Evolutionary conservation across 176 grass and related monocot genomes (phyloP).

Genomic region (Pharus latifolius): DNA sequence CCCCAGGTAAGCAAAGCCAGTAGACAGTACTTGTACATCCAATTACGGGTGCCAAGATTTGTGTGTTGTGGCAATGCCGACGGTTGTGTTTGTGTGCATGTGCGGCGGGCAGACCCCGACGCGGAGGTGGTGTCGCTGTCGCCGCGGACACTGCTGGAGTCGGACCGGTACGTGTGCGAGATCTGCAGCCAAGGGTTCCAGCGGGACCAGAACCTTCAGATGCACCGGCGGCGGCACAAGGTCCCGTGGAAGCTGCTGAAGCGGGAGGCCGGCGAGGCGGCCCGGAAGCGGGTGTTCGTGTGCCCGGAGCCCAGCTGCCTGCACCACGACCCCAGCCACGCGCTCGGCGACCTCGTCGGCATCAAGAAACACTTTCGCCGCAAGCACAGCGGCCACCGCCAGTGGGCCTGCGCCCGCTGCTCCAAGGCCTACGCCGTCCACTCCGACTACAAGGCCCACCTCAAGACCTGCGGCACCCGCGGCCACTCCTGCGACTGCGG

Average conservation of each 20-base stretch:
- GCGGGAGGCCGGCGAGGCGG: constrained; percentile 60
- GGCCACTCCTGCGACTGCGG: constrained; percentile 97
- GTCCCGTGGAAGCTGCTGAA: constrained; percentile 99
- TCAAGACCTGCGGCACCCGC: constrained; percentile 98
- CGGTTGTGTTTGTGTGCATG: not conserved
- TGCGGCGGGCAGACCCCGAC: constrained; percentile 64
- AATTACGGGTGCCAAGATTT: not conserved
- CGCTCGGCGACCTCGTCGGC: constrained; percentile 90
- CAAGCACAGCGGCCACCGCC: constrained; percentile 90
- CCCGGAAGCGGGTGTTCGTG: constrained; percentile 89
- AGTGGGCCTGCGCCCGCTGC: constrained; percentile 86
- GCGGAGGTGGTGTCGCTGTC: constrained; percentile 96
- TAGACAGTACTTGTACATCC: not conserved
- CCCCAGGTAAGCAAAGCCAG: constrained; percentile 52
- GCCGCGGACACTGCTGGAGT: constrained; percentile 90
- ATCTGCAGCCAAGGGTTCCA: constrained; percentile 99
- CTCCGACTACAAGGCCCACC: constrained; percentile 99
- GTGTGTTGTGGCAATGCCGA: not conserved
- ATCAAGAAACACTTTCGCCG: constrained; percentile 99
- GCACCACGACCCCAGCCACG: constrained; percentile 87
- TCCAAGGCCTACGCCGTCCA: constrained; percentile 98
- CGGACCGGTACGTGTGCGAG: constrained; percentile 95
- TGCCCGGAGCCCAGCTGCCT: constrained; percentile 95
- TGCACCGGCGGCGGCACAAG: constrained; percentile 99
- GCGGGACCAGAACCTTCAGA: constrained; percentile 99